Evolutionary conservation across 768 basidiomycete genomes (phyloP).

Genomic region (Tricholoma matsutake): DNA sequence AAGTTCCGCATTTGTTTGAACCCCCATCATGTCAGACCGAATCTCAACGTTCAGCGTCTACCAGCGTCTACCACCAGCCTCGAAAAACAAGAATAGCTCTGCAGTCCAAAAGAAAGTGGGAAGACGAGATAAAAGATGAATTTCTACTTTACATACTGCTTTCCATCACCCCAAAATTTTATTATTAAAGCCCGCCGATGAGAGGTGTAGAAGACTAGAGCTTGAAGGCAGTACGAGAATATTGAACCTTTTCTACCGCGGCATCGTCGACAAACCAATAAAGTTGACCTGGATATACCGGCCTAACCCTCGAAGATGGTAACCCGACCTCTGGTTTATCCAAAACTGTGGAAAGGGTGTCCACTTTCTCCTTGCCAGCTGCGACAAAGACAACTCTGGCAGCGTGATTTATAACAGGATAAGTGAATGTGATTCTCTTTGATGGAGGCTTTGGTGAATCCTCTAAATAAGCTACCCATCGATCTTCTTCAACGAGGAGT

Average conservation of each 20-base stretch:
- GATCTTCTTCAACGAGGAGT: slow-evolving; percentile 79
- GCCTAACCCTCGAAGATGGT: slow-evolving; percentile 81
- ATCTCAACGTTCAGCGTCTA: too few species aligned
- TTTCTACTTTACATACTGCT: background rate
- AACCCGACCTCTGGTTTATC: slow-evolving; percentile 78
- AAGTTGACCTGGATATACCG: slow-evolving; percentile 74
- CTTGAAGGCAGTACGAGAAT: slow-evolving; percentile 55
- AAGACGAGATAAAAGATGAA: background rate
- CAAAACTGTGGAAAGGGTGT: slow-evolving; percentile 67
- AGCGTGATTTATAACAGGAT: slow-evolving; percentile 88
- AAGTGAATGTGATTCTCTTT: slow-evolving; percentile 88
- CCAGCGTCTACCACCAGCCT: too few species aligned
- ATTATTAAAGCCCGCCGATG: background rate
- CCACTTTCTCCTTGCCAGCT: slow-evolving; percentile 77
- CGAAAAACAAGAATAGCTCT: too few species aligned
- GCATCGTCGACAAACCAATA: slow-evolving; percentile 95
- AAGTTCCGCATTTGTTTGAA: too few species aligned
- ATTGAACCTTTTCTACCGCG: slow-evolving; percentile 63
- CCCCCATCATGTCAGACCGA: too few species aligned
- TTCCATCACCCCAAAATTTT: background rate
- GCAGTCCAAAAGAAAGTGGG: too few species aligned
- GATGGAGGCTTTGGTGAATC: slow-evolving; percentile 95
- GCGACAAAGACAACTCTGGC: slow-evolving; percentile 87
- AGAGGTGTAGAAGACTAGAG: slow-evolving; percentile 29
- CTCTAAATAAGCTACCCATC: slow-evolving; percentile 92